Conservation (phyloP, 352 stramenopile species). For the Phytophthora rubi region DNA sequence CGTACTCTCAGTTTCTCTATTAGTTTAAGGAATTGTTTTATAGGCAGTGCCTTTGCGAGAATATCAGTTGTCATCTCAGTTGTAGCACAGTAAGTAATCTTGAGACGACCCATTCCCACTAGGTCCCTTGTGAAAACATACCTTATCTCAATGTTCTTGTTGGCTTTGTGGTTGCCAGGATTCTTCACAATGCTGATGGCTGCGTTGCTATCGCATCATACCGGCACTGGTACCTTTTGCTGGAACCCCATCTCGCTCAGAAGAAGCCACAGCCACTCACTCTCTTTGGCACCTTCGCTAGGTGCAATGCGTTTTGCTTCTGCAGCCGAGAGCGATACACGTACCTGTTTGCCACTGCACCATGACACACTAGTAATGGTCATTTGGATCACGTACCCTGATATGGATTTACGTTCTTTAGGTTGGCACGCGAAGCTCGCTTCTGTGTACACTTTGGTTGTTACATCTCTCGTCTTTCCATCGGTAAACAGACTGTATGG, state of each 20-base stretch:
- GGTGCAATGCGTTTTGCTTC: too few relatives aligned
- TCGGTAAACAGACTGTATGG: too few relatives aligned
- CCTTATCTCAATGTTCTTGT: conserved; percentile 17
- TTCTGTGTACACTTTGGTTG: too few relatives aligned
- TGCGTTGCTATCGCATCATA: conserved; percentile 29
- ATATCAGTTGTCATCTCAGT: conserved; percentile 26
- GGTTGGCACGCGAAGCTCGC: too few relatives aligned
- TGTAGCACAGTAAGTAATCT: conserved; percentile 17
- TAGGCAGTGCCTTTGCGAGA: conserved; percentile 24
- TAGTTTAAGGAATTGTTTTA: conserved; percentile 23
- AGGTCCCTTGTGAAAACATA: conserved; percentile 27
- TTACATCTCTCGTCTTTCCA: too few relatives aligned
- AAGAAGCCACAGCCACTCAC: too few relatives aligned
- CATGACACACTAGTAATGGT: too few relatives aligned
- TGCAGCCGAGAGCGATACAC: too few relatives aligned
- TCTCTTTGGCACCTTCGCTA: too few relatives aligned
- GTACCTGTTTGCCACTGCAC: too few relatives aligned
- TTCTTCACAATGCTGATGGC: conserved; percentile 32
- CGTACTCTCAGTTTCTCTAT: not conserved
- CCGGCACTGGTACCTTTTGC: conserved; percentile 8
- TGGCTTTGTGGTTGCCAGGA: conserved; percentile 4
- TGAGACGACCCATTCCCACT: conserved; percentile 4
- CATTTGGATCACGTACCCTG: too few relatives aligned
- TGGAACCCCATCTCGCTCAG: conserved; percentile 12
- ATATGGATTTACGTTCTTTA: too few relatives aligned